Base-by-base conservation (phyloP, 441 rosid genomes). In the Gossypium aridum region DNA sequence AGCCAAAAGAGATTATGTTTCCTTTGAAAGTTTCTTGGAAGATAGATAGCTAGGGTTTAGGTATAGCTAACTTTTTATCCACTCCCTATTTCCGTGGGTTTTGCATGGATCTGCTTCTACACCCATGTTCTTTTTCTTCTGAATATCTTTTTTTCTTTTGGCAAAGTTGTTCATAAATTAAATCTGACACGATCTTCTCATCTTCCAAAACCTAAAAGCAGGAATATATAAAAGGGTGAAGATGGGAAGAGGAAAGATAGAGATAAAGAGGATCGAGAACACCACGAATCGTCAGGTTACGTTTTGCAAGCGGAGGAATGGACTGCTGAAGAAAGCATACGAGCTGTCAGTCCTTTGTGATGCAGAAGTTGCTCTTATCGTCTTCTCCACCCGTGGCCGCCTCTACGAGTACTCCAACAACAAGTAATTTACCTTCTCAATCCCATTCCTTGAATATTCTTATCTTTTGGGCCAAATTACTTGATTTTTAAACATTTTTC, bases 181-280 rank as follows among this genome's bases (percentile, higher is more conserved):
- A 53, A 4, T 5, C 56, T 4, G 16, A 53, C 56, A 53, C 17
- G 19, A 34, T 34, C 39, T 34, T 34, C 0, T 34, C 3, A 64
- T 59, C 34, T 51, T 43, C 47, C 26, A 37, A 64, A 64, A 39
- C 56, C 56, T 53, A 53, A 53, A 53, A 53, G 7, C 20, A 53
- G 7, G 26, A 22, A 7, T 3, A 57, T 34, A 34, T 34, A 34
- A 6, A 34, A 34, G 39, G 53, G 56, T 37, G n/a, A 64, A 23
- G 20, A 86, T 86, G 93, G 93, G 93, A 62, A 86, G 93, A 81
- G 93, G 91, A 71, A 89, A 89, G 87, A 87, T 89, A 5, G 93
- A 89, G 82, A 89, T 89, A 79, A 89, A 87, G 84, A 85, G 91
- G 87, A 89, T 89, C 19, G 91, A 87, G 86, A 87, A 89, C 88